Base-by-base conservation (phyloP, 83 land plant species). In the Diphasiastrum complanatum region DNA sequence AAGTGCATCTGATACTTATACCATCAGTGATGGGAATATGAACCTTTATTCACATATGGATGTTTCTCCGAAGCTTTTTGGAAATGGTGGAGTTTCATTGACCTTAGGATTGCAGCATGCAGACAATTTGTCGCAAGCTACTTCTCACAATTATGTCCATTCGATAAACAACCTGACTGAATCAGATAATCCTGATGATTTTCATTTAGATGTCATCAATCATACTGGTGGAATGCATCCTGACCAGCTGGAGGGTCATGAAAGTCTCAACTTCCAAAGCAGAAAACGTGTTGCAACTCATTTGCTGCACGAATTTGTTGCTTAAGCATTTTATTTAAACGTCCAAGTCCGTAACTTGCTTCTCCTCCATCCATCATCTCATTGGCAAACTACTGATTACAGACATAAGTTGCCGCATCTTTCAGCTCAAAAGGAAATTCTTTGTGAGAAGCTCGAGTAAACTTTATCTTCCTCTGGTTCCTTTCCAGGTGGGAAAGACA, bases 81-180 rank as follows among this genome's bases (percentile, higher is more conserved):
- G 74, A 50, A 45, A 52, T 64, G 81, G 77, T 10, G n/a, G n/a
- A n/a, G 84, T 86, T 4, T 86, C 87, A 3, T 71, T 86, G 28
- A 86, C 87, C 18, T 74, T 86, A 5, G 91, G 87, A n/a, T 84
- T 86, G 10, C 86, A 75, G 8, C 91, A 80, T 49, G 77, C 77
- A 33, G 84, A 80, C 32, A 56, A 49, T 30, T 54, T 79, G 12
- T 56, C 77, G n/a, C n/a, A n/a, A 26, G 78, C 58, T 10, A 57
- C 74, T 12, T 81, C 74, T 26, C 79, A 68, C 27, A 30, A 43
- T 11, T 77, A 51, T 31, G 59, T 82, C 31, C 59, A 55, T 30
- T 14, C 59, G 12, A 18, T 14, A 14, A 14, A 41, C 0, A 41
- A 14, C 45, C 18, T 41, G n/a, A 1, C 45, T 14, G n/a, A 14